Evolutionary conservation across 23 red algal genomes (phyloP), one percentile per base, ranked within the genome.

Genomic region (Gracilaria domingensis): DNA sequence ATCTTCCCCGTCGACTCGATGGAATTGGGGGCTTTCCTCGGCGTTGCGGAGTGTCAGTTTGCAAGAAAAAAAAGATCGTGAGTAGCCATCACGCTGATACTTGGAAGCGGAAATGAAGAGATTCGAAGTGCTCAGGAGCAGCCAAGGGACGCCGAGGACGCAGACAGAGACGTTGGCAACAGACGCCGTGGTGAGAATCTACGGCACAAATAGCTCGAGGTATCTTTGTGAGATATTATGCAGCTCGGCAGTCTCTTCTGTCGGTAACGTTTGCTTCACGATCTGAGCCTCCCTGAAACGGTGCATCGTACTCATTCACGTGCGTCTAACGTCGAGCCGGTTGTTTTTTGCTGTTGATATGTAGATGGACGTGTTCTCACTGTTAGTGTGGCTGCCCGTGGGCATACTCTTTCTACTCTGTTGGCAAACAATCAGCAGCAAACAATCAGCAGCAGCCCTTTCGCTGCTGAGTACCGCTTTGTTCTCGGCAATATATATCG

Each of bases 261-360:
- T 77, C 72, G 72, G 72, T 77, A 77, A 77, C 72, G 72, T 77
- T 12, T 50, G 72, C 72, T 49, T 51, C 20, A 20, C 72, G 12
- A 25, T 4, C n/a, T 28, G 12, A 51, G 8, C 4, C 39, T 51
- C 39, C 8, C 23, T 77, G 39, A 50, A 77, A 77, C 72, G 72
- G 40, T 77, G 42, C 72, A 77, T 77, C 39, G 26, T 42, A 18
- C 64, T 3, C 64, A 37, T 69, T 32, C 9, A 12, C 64, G 64
- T 8, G 29, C 64, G 26, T 69, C 30, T 32, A 13, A 38, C 64
- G 64, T 69, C 32, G 32, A 69, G 16, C 14, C 36, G 38, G 29
- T 32, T 36, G 64, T 65, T 45, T 11, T 69, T 36, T 69, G n/a
- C 38, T 69, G 32, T 69, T 37, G 33, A 69, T 69, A 69, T 69